A percentile compares a stretch with the other conserved stretches of the same genome.
Conservation (phyloP, 2,329 filamentous ascomycete genomes). For the Teratosphaeria pseudoeucalypti region DNA sequence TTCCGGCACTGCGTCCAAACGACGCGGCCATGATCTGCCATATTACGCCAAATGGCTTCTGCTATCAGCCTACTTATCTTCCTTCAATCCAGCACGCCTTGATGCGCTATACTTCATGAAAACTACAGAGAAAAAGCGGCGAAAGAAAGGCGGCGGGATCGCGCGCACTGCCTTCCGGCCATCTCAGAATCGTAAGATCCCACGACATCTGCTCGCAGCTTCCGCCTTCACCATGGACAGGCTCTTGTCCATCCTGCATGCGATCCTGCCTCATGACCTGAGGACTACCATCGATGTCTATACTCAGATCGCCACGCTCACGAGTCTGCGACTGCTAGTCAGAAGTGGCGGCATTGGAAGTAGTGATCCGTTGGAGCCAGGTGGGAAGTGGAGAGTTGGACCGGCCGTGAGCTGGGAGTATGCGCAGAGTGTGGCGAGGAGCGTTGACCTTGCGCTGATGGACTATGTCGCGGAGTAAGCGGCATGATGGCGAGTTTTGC, state of each 20-base stretch:
- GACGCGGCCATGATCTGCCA: conserved; percentile 44
- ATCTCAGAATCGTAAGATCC: conserved; percentile 55
- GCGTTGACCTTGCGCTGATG: conserved; percentile 66
- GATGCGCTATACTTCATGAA: conserved; percentile 70
- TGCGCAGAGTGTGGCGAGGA: conserved; percentile 57
- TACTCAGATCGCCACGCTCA: conserved; percentile 57
- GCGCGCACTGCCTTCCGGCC: conserved; percentile 17
- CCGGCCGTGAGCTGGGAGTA: conserved; percentile 61
- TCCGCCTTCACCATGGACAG: conserved; percentile 69
- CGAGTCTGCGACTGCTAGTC: conserved; percentile 58
- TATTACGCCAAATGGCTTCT: conserved; percentile 65
- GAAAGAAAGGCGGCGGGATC: conserved; percentile 41
- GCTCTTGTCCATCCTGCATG: conserved; percentile 66
- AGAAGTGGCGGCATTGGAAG: conserved; percentile 48
- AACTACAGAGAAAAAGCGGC: conserved; percentile 31
- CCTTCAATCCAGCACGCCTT: conserved; percentile 65
- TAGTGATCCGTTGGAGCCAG: conserved; percentile 56
- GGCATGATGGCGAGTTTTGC: neutral
- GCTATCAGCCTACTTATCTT: conserved; percentile 68
- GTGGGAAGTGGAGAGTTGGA: conserved; percentile 66
- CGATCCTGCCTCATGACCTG: conserved; percentile 45
- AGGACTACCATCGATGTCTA: conserved; percentile 37
- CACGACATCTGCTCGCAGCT: conserved; percentile 65
- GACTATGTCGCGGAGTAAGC: conserved; percentile 60
- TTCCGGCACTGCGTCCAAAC: conserved; percentile 10